Conservation (phyloP, 257 asterid species). For the Nicotiana knightiana region DNA sequence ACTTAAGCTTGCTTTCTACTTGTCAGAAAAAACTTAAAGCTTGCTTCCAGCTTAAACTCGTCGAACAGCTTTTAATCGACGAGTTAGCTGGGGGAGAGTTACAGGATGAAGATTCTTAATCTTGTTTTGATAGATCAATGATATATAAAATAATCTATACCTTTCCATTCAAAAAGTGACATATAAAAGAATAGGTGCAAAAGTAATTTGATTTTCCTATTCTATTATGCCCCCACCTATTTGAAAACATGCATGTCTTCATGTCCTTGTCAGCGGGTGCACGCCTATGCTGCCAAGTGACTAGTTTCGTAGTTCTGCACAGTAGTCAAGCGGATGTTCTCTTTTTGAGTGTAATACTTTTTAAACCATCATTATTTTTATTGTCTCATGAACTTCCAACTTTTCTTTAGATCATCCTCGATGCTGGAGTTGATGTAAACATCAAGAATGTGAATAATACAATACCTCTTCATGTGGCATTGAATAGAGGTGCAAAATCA, state of each 20-base stretch:
- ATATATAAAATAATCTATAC: neutral
- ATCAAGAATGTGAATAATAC: constrained; percentile 80
- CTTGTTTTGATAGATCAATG: neutral
- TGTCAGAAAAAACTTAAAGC: too few relatives aligned
- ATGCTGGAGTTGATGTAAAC: constrained; percentile 93
- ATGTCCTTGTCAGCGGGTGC: constrained; percentile 1
- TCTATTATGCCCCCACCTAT: neutral
- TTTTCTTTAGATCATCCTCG: constrained; percentile 68
- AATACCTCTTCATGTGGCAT: constrained; percentile 93
- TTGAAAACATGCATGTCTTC: neutral
- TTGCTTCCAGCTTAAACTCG: neutral
- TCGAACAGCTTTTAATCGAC: neutral
- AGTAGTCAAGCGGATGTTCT: neutral
- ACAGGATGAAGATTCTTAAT: neutral
- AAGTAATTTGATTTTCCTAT: neutral
- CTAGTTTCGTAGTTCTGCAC: neutral
- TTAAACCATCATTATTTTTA: neutral
- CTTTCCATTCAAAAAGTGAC: too few relatives aligned
- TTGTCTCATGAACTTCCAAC: constrained; percentile 6
- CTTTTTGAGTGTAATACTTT: constrained; percentile 5
- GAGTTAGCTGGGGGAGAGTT: neutral
- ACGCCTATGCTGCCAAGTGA: neutral
- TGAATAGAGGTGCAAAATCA: constrained; percentile 98
- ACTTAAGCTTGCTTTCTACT: neutral
- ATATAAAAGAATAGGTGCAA: neutral